A percentile compares a stretch with the other conserved stretches of the same genome.
These are phyloP conservation scores for Claviceps quebecensis DNA, from an alignment of 2,329 filamentous ascomycete species.

Conservation along the genomic window DNA sequence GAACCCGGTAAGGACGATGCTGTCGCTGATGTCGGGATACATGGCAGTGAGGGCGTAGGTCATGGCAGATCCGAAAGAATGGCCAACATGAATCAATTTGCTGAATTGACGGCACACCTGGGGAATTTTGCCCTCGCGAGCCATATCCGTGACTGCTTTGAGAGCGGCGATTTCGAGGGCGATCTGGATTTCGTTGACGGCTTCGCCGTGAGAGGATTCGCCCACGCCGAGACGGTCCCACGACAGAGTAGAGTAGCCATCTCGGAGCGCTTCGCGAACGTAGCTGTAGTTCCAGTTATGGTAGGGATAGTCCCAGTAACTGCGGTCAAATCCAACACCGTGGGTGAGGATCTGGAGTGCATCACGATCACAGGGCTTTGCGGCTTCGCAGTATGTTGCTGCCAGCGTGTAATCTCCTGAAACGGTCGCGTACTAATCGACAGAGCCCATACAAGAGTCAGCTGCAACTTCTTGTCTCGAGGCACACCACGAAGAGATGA, in stretches of 20 bases:
- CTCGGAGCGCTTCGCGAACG: conserved; percentile 37
- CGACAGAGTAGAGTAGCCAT: conserved; percentile 43
- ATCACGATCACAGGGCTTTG: conserved; percentile 22
- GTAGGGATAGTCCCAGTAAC: conserved; percentile 48
- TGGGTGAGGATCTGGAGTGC: conserved; percentile 27
- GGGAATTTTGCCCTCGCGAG: conserved; percentile 31
- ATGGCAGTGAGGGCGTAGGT: conserved; percentile 39
- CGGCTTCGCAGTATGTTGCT: conserved; percentile 47
- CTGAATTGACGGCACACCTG: conserved; percentile 22
- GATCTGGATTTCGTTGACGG: conserved; percentile 45
- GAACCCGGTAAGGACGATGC: conserved; percentile 47
- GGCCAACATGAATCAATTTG: conserved; percentile 45
- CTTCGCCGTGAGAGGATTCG: conserved; percentile 41
- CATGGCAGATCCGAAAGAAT: conserved; percentile 48
- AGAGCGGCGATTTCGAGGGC: conserved; percentile 45
- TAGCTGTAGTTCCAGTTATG: conserved; percentile 50
- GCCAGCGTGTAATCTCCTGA: conserved; percentile 41
- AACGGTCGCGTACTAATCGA: conserved; percentile 30
- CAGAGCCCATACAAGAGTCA: neutral
- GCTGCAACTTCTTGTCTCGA: neutral
- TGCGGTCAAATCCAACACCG: conserved; percentile 27
- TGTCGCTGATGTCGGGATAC: conserved; percentile 40
- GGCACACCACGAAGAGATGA: too few species aligned
- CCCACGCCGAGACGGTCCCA: conserved; percentile 51
- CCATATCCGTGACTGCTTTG: conserved; percentile 33